These are phyloP conservation scores for Fusarium nodosum DNA, from an alignment of 2,329 filamentous ascomycete genomes.

Conservation along the genomic window DNA sequence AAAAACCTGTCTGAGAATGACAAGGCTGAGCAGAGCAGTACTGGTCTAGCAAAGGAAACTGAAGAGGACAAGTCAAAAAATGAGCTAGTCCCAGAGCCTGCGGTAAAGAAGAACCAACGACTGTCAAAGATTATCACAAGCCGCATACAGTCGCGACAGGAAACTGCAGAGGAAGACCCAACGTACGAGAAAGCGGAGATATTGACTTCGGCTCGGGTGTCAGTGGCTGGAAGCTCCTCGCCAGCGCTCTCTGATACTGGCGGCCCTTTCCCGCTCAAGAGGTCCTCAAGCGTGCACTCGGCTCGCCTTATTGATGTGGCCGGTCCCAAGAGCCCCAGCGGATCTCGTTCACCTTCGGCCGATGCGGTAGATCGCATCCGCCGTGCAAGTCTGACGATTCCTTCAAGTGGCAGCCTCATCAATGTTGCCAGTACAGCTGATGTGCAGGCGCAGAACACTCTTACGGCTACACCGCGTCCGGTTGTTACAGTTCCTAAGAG, in stretches of 20 bases:
- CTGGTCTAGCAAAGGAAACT: constrained; percentile 12
- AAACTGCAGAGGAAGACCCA: constrained; percentile 56
- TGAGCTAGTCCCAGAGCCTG: constrained; percentile 21
- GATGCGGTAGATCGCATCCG: constrained; percentile 61
- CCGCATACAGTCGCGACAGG: constrained; percentile 35
- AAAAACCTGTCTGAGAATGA: constrained; percentile 15
- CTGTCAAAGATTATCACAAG: constrained; percentile 48
- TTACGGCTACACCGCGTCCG: constrained; percentile 45
- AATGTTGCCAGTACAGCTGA: constrained; percentile 57
- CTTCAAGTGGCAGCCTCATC: constrained; percentile 57
- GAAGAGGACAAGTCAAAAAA: constrained; percentile 24
- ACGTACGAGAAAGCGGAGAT: constrained; percentile 71
- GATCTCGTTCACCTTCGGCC: constrained; percentile 64
- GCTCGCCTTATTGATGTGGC: constrained; percentile 70
- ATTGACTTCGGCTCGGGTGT: constrained; percentile 68
- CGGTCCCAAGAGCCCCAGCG: constrained; percentile 64
- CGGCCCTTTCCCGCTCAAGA: constrained; percentile 55
- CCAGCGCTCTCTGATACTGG: constrained; percentile 64
- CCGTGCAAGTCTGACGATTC: constrained; percentile 54
- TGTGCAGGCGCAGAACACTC: constrained; percentile 50
- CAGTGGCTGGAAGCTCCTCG: constrained; percentile 65
- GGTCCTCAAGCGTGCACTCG: constrained; percentile 66
- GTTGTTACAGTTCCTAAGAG: constrained; percentile 45
- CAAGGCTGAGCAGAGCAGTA: constrained; percentile 19
- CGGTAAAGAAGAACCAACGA: constrained; percentile 40